Evolutionary conservation across 345 rosid genomes (phyloP), one percentile per base, ranked within the genome.

Genomic region (Brassica nigra): DNA sequence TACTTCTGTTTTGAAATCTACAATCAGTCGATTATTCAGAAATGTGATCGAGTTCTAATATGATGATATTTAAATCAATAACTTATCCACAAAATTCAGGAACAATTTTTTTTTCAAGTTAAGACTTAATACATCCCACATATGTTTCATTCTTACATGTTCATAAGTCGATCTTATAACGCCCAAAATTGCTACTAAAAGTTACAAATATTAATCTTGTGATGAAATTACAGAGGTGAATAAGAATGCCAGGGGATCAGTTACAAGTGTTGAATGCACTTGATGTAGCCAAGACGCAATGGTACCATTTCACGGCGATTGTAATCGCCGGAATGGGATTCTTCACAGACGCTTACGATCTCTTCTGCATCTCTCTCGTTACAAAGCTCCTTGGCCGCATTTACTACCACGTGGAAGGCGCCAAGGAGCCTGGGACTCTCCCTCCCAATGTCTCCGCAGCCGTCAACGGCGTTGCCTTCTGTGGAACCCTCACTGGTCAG

Each of bases 251-350:
- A 2, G 78, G 34, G 16, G 87, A 85, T 8, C 86, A 86, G 2
- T 62, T 89, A 23, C 77, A 88, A 49, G 97, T 82, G 49, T 42
- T 42, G 49, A 42, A 42, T 42, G 49, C 49, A 42, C 49, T 42
- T 42, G 49, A 42, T 42, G 49, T 42, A 42, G 49, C 49, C 49
- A 42, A 42, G 49, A 42, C 49, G 4, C 49, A 42, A 42, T 42
- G 81, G 81, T 82, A 82, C 62, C 84, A 82, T 77, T 82, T 82
- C 72, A 82, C 75, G 8, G 85, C 85, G 0, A 80, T 80, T 36
- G 16, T 86, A 11, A 73, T 84, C 28, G 82, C 85, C 5, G 86
- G 88, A 14, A 86, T 84, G 86, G 87, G 86, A 28, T 84, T 84
- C 15, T 84, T 82, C 79, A 86, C 85, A 0, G 86, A 80, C 2